Base-by-base conservation (phyloP, 2,329 filamentous ascomycete species). In the Pseudogymnoascus sp. region DNA sequence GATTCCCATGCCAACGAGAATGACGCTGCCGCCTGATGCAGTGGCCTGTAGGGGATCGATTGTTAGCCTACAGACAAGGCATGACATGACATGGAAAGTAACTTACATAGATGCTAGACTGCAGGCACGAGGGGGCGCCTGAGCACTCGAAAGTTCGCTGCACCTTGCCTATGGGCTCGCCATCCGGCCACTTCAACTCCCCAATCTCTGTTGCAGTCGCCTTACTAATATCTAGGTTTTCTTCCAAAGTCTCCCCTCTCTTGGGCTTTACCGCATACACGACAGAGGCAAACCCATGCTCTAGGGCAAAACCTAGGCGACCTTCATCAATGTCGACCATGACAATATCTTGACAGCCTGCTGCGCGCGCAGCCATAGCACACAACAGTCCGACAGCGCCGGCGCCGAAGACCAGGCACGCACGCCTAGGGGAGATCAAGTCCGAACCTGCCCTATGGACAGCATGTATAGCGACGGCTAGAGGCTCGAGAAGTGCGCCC, bases 301-400 rank as follows among this genome's bases (percentile, higher is more conserved):
- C 72, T 13, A 82, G 75, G 1, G 83, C 85, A 71, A 87, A 87
- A 65, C 79, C 75, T 35, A 87, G 76, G 21, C 85, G 81, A 19
- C 82, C 80, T 60, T 79, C 76, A 66, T 83, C 78, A 60, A 76
- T 67, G 68, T 78, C 76, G 7, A 73, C 72, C 2, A 72, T 68
- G 6, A 74, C 67, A 28, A 78, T 64, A 28, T 68, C 86, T 36
- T 75, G 78, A 0, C 85, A 85, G 1, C 85, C 85, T 67, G 84
- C 86, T 0, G 84, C 83, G 69, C 79, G 83, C 2, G 84, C 83
- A 1, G 92, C 87, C 0, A 82, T 82, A 0, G 82, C 83, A 31
- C 79, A 82, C 8, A 87, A 77, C 13, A 87, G 75, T 0, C 86
- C 85, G 0, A 88, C 81, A 1, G 85, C 81, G 4, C 85, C 85